Base-by-base conservation (phyloP, 192 early-diverging fungal genomes). In the Coemansia sp. region DNA sequence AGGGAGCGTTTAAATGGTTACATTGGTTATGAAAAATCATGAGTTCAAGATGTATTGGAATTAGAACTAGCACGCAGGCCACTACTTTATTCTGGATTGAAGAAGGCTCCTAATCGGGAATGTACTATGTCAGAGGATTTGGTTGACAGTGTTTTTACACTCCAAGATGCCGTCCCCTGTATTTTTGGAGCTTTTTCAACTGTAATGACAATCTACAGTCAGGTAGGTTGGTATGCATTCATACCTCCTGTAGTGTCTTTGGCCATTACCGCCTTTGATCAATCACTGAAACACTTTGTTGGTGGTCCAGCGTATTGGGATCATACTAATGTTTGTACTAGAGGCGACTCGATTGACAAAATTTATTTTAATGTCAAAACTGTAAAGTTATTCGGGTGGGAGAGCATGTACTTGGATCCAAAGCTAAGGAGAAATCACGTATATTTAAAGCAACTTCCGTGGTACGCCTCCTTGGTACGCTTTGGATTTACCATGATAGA, bases 351-450 rank as follows among this genome's bases (percentile, higher is more conserved):
- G 0, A 16, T 66, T 6, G 23, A 23, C 3, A 14, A 66, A 23
- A 39, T 66, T 3, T 66, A 50, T 14, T 37, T 28, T 3, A 38
- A 26, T 16, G 26, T 66, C 3, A 52, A 52, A 21, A 47, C 64
- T 3, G 47, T 66, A 6, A 66, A 66, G 19, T 9, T 66, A 23
- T 52, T 52, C 37, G 64, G 49, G 2, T 66, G 64, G 64, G 64
- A 66, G 35, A 6, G 19, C 6, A 66, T 52, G 49, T 53, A 66
- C 23, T 8, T 26, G 4, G 64, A 66, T 13, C 49, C 33, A 13
- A 38, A 9, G 47, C 17, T 66, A 3, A 64, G 47, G 16, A 30
- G 6, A 33, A 30, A 16, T 11, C 4, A 16, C 0, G 44, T 16
- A 11, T 35, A 64, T 6, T 0, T 28, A 14, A 33, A 64, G 6